Base-by-base conservation (phyloP, 2,329 filamentous ascomycete genomes). In the Aspergillus ibericus region DNA sequence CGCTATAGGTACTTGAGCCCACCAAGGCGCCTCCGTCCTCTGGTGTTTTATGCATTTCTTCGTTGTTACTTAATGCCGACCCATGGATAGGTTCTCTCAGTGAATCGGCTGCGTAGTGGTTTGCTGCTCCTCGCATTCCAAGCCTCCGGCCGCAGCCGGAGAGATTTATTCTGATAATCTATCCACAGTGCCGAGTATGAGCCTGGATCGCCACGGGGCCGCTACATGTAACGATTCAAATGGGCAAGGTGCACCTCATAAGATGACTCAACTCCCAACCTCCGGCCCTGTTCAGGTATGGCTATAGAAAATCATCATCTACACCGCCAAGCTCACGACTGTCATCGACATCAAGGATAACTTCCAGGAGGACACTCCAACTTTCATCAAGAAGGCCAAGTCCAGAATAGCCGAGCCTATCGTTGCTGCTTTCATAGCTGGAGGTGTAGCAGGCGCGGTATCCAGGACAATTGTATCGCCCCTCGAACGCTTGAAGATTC, bases 381-480 rank as follows among this genome's bases (percentile, higher is more conserved):
- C 70, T 22, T n/a, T 73, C 7, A 22, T 72, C 34, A 53, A 58
- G 49, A 62, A 63, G 48, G 60, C 69, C 25, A 73, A 59, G 57
- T 69, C 70, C n/a, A 75, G 70, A 38, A 51, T 97, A 62, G 89
- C 92, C 9, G 90, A 96, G 63, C 93, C 93, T 4, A 88, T 97
- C 38, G 80, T 92, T 34, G 93, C 95, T 42, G 93, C 95, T 34
- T 99, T 99, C 72, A 89, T 96, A 70, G 95, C 92, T 29, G 95
- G 95, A 61, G 95, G 95, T 66, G 87, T 97, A 20, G 95, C 95
- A 15, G 95, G 95, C 59, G 95, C 95, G 44, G 93, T 99, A n/a
- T 98, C 95, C 32, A 87, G 95, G 72, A 99, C 95, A 22, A 93
- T 98, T 49, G 95, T 99, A 4, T 98, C 93, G 15, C 95, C 95